Conservation (phyloP, 192 early-diverging fungal species). For the Rhizophagus prolifer region DNA sequence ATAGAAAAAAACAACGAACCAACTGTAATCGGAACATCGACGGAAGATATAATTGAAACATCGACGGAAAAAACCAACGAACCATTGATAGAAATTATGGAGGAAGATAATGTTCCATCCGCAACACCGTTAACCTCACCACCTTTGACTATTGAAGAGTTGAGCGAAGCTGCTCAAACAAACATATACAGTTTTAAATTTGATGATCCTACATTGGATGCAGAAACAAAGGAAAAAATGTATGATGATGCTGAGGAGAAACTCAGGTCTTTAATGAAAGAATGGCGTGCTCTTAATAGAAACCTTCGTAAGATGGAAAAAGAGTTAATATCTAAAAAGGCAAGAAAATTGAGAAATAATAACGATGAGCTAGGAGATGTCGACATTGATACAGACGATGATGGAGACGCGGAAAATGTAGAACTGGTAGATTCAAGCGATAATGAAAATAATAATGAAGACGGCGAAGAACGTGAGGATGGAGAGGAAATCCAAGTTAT, state of each 20-base stretch:
- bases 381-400: not conserved
- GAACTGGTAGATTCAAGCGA: not conserved
- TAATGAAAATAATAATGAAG: not conserved
- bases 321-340: not conserved
- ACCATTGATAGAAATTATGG: constrained; percentile 5
- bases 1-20: too few species aligned
- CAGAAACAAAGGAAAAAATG: not conserved
- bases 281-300: not conserved
- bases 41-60: not conserved
- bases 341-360: not conserved
- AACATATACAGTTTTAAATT: constrained; percentile 9
- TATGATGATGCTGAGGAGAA: not conserved
- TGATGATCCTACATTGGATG: constrained; percentile 1
- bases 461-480: not conserved
- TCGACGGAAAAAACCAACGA: not conserved
- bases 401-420: not conserved
- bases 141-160: not conserved
- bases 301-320: not conserved
- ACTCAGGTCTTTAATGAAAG: not conserved
- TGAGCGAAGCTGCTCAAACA: not conserved
- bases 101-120: not conserved
- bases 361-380: not conserved
- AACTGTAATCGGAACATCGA: too few species aligned
- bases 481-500: constrained; percentile 3
- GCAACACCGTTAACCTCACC: not conserved